Conservation (phyloP, 75 land plant genomes). For the Picea glauca region DNA sequence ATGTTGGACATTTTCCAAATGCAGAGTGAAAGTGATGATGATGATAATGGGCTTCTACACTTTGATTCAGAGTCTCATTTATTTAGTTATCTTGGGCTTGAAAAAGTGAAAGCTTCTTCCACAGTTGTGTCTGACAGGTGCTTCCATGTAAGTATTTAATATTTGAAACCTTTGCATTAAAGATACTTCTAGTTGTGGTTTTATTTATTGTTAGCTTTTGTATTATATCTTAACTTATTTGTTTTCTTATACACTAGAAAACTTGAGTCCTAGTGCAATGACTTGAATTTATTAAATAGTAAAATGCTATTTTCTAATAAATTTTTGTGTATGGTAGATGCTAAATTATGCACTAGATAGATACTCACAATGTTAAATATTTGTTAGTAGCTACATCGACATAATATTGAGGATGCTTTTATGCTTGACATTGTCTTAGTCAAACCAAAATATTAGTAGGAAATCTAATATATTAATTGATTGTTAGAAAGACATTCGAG, state of each 20-base stretch:
- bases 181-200: background rate
- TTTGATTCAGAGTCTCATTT: constrained; percentile 1
- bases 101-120: background rate
- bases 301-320: too few relatives aligned
- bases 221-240: background rate
- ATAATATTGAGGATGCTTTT: too few relatives aligned
- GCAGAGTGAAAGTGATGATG: background rate
- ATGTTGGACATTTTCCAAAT: background rate
- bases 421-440: too few relatives aligned
- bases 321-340: too few relatives aligned
- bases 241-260: background rate
- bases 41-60: background rate
- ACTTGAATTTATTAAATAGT: background rate
- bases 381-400: too few relatives aligned
- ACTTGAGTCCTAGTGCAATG: background rate
- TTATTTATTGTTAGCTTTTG: background rate
- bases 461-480: too few relatives aligned
- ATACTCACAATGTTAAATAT: too few relatives aligned
- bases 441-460: too few relatives aligned
- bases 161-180: background rate
- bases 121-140: background rate
- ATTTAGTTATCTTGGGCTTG: background rate
- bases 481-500: too few relatives aligned
- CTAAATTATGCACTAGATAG: too few relatives aligned
- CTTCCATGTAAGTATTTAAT: constrained; percentile 1